Conservation (phyloP, 495 filamentous ascomycete genomes). For the Copromyces sp. region DNA sequence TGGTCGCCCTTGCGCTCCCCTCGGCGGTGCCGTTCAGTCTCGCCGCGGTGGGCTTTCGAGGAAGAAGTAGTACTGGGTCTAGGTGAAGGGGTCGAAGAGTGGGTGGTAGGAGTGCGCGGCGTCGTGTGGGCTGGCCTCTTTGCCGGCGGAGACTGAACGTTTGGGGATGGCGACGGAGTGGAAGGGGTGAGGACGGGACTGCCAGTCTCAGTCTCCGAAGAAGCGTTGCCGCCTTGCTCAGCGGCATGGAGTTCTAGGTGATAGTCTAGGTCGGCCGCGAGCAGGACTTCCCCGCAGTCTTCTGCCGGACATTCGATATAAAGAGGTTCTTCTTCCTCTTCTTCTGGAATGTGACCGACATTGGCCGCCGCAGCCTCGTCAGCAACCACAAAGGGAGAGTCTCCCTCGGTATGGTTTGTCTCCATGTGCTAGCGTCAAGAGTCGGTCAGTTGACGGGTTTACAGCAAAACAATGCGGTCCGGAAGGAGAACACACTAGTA, state of each 20-base stretch:
- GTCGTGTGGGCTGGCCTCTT: not conserved
- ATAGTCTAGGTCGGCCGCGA: constrained; percentile 49
- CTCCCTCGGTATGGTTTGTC: constrained; percentile 39
- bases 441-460: not conserved
- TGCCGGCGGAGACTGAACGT: not conserved
- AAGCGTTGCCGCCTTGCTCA: constrained; percentile 27
- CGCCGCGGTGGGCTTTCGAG: constrained; percentile 11
- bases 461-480: not conserved
- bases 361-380: not conserved
- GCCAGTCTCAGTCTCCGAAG: not conserved
- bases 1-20: not conserved
- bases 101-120: not conserved
- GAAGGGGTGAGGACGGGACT: not conserved
- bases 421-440: constrained; percentile 42
- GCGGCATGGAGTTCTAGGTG: constrained; percentile 65
- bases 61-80: constrained; percentile 1
- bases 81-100: not conserved
- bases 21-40: constrained; percentile 9
- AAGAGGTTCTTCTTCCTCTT: constrained; percentile 43
- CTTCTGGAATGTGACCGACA: constrained; percentile 32
- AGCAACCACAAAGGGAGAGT: constrained; percentile 42
- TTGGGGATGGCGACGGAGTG: not conserved
- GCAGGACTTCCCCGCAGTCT: constrained; percentile 62
- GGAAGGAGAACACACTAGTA: constrained; percentile 15
- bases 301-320: constrained; percentile 60